A percentile compares a stretch with the other conserved stretches of the same genome.
Evolutionary conservation across 495 filamentous ascomycete genomes (phyloP).

Genomic region (Staphylotrichum tortipilum): DNA sequence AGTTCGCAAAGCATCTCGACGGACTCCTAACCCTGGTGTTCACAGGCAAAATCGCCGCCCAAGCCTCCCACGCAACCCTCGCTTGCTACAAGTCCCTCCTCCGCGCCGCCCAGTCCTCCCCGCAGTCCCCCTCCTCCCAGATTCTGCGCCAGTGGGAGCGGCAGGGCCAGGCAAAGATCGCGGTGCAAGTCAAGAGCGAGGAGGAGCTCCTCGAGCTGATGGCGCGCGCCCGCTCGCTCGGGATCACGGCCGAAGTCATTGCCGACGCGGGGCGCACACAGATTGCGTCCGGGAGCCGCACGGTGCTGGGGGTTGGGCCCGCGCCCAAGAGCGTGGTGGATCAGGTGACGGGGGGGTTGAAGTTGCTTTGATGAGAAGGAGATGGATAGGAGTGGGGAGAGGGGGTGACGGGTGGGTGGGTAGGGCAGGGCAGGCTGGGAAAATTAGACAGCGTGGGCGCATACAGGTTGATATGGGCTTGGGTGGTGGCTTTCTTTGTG

Average conservation of each 20-base stretch:
- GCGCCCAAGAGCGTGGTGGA: constrained; percentile 83
- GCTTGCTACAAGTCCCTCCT: constrained; percentile 86
- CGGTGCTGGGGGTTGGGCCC: constrained; percentile 81
- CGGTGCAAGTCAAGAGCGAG: constrained; percentile 74
- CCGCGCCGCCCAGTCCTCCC: constrained; percentile 37
- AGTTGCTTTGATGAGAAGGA: constrained; percentile 58
- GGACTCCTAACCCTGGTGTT: background rate
- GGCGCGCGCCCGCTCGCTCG: constrained; percentile 70
- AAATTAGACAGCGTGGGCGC: background rate
- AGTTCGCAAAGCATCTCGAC: background rate
- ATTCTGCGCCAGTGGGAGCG: constrained; percentile 81
- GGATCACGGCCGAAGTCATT: constrained; percentile 79
- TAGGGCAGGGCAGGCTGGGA: background rate
- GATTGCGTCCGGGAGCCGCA: constrained; percentile 85
- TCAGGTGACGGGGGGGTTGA: constrained; percentile 77
- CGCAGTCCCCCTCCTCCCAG: constrained; percentile 43
- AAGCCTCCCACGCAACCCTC: constrained; percentile 90
- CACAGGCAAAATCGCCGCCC: constrained; percentile 91
- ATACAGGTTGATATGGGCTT: background rate
- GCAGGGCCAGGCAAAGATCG: constrained; percentile 83
- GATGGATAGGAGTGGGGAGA: background rate
- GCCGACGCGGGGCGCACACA: constrained; percentile 95
- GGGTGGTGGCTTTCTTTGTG: background rate
- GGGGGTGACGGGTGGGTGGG: too few relatives aligned
- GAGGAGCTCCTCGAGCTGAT: constrained; percentile 72